Base-by-base conservation (phyloP, 1,139 yeast species). In the Hansenula lynferdii region DNA sequence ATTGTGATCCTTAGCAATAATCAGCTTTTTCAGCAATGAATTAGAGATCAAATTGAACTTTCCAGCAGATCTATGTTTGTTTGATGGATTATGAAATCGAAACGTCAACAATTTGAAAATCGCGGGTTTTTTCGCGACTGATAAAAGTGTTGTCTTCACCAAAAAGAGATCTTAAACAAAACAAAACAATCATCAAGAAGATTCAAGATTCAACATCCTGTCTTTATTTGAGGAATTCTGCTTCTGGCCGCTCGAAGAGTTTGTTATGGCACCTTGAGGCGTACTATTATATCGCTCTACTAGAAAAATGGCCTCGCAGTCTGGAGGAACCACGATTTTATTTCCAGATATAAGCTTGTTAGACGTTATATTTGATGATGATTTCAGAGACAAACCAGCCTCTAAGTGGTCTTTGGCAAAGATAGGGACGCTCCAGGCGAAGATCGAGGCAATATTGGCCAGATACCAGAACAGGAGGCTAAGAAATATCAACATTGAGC, bases 341-440 rank as follows among this genome's bases (percentile, higher is more conserved):
- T 41, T 36, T 18, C 50, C 51, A 3, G 31, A 27, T 2, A 22
- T 48, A 3, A 25, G 19, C 5, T 5, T 23, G 0, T 41, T 41
- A 2, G 53, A 39, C 2, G 20, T 44, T 17, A 33, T 31, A 8
- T 28, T 44, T 8, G 49, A 42, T 38, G 43, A 16, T 40, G 41
- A 38, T n/a, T 31, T 9, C n/a, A 30, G 21, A 19, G 39, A 40
- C 10, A 33, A 24, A 22, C 56, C 57, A 1, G 51, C 50, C 2
- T 40, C 51, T 2, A 34, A 41, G 5, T 53, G 57, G 57, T 49
- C 56, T 1, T 36, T 50, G 9, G 18, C 22, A 6, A 41, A 45
- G 28, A 44, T 50, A 7, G 55, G 56, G 0, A 34, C 47, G 0
- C 37, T 52, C 7, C 53, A 48, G 39, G 54, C 53, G 5, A 51